Conservation (phyloP, 2,329 filamentous ascomycete genomes). For the Amauroascus niger region DNA sequence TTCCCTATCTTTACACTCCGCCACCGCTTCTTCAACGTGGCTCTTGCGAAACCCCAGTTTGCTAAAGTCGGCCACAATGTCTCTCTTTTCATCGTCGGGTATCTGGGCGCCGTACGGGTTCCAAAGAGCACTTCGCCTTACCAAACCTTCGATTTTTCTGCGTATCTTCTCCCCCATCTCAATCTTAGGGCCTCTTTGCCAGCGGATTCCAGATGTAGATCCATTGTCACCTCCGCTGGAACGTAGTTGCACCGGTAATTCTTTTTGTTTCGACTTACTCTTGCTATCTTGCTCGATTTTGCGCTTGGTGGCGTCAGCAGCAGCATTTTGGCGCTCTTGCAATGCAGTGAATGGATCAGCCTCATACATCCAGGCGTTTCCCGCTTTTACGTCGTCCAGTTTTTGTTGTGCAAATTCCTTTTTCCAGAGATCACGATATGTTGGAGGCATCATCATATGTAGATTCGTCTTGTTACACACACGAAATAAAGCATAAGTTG, state of each 20-base stretch:
- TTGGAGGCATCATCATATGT: conserved; percentile 85
- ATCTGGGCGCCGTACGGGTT: conserved; percentile 69
- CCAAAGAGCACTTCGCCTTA: conserved; percentile 73
- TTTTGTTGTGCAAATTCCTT: conserved; percentile 75
- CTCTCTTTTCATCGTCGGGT: conserved; percentile 45
- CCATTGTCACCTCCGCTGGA: conserved; percentile 30
- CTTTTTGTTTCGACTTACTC: conserved; percentile 47
- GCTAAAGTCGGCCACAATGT: conserved; percentile 62
- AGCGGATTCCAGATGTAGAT: conserved; percentile 33
- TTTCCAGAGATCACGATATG: conserved; percentile 85
- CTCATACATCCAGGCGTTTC: conserved; percentile 80
- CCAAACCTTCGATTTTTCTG: conserved; percentile 65
- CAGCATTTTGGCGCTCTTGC: conserved; percentile 69
- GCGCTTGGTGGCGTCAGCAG: conserved; percentile 62
- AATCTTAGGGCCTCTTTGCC: conserved; percentile 77
- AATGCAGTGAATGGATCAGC: conserved; percentile 83
- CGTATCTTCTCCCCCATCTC: conserved; percentile 83
- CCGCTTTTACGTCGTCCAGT: conserved; percentile 66
- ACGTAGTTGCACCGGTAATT: conserved; percentile 48
- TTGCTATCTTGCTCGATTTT: conserved; percentile 51
- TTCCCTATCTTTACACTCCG: conserved; percentile 80
- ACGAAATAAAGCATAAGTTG: conserved; percentile 80
- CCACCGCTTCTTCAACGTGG: conserved; percentile 79
- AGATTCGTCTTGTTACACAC: conserved; percentile 94
- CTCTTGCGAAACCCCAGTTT: conserved; percentile 79